phyloP scores from a whole-genome alignment of 106 monocot genomes.

The Dendrobium catenatum region DNA sequence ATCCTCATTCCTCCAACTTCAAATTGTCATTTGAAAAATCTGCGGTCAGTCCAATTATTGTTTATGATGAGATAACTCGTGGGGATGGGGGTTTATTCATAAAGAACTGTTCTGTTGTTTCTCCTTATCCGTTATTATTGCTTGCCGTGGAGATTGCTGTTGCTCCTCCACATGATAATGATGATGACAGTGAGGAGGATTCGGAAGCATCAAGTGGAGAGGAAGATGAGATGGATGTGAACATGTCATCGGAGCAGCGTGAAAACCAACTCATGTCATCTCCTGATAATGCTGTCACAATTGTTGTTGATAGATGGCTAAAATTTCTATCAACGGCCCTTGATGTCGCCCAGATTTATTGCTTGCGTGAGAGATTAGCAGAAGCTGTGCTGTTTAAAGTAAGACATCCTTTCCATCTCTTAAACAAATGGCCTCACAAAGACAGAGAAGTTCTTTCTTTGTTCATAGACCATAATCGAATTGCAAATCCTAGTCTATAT shows the following conservation, averaged over 20 bases:
- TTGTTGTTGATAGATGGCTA: conserved; percentile 87
- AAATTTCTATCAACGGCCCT: conserved; percentile 73
- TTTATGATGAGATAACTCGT: conserved; percentile 92
- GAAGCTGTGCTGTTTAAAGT: conserved; percentile 86
- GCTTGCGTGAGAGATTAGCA: conserved; percentile 68
- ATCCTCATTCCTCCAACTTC: conserved; percentile 78
- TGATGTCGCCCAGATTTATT: conserved; percentile 95
- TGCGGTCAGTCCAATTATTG: conserved; percentile 34
- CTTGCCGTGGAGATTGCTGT: conserved; percentile 78
- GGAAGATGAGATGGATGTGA: conserved; percentile 38
- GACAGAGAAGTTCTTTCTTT: not conserved
- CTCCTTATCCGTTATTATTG: conserved; percentile 67
- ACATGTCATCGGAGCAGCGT: conserved; percentile 13
- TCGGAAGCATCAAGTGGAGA: conserved; percentile 37
- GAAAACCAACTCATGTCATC: conserved; percentile 74
- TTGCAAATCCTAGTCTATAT: not conserved
- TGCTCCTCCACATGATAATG: conserved; percentile 52
- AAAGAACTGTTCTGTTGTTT: conserved; percentile 59
- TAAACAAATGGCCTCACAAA: not conserved
- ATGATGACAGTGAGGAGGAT: conserved; percentile 40
- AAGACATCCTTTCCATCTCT: conserved; percentile 3
- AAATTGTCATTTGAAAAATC: conserved; percentile 43
- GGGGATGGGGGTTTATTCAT: conserved; percentile 77
- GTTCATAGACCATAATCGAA: not conserved
- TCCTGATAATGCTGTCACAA: conserved; percentile 70